Base-by-base conservation (phyloP, 2,329 filamentous ascomycete genomes). In the Alternaria dauci region DNA sequence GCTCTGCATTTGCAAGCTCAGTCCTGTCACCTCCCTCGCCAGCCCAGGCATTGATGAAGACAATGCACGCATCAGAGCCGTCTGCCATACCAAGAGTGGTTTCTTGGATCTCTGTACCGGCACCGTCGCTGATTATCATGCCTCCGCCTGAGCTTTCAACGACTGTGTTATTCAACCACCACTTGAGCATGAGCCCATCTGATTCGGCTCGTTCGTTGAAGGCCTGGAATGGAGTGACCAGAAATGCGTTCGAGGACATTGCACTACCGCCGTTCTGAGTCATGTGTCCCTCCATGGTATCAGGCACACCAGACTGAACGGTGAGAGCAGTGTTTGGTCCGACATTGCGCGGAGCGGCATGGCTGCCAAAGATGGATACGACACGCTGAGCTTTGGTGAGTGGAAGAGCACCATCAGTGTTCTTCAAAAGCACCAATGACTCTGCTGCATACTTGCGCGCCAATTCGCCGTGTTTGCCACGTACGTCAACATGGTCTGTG, bases 391-490 rank as follows among this genome's bases (percentile, higher is more conserved):
- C 80, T 81, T 52, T 83, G 67, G 5, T 59, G 28, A 86, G 70
- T 0, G 85, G 85, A 3, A 87, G 63, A 1, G 82, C 80, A 4
- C 87, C 80, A 47, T 86, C 83, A 20, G 84, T 71, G 55, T 87
- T 86, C 68, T 84, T 84, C 20, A 84, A 62, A 34, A 78, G 51
- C 1, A 77, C 75, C 34, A 36, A 36, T 16, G 34, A 36, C 6
- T 36, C 34, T 8, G 34, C 34, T 7, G 76, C 78, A 25, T 59
- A 61, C 9, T 61, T 54, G 28, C 62, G 62, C 23, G 59, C 59
- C 42, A 64, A 38, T 12, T 53, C 48, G 38, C 47, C 52, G 18
- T 65, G 62, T 36, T 62, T 59, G 20, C 46, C 55, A 18, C 62
- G 62, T 5, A 30, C 28, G 7, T 30, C 28, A 2, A 30, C 28